Conservation (phyloP, 305 asterid species). For the Rubia tinctorum region DNA sequence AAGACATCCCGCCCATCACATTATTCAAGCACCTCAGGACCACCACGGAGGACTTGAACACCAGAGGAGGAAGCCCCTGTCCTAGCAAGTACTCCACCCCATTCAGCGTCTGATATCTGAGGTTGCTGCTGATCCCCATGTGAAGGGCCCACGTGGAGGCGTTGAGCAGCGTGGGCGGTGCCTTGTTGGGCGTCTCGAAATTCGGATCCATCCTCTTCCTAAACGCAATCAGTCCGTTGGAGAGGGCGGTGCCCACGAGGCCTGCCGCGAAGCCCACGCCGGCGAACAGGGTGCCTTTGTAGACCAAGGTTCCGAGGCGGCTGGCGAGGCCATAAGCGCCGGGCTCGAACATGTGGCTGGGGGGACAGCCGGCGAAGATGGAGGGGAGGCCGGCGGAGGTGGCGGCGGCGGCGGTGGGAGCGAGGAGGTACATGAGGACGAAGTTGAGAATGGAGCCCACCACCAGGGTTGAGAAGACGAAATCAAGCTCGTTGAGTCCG, state of each 20-base stretch:
- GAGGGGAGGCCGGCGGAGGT: slow-evolving; percentile 32
- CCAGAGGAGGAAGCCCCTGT: slow-evolving; percentile 31
- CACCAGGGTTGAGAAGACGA: slow-evolving; percentile 46
- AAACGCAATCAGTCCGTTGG: slow-evolving; percentile 37
- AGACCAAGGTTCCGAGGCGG: slow-evolving; percentile 42
- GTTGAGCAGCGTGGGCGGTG: slow-evolving; percentile 41
- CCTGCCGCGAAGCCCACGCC: slow-evolving; percentile 52
- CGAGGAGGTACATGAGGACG: slow-evolving; percentile 45
- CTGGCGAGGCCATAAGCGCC: slow-evolving; percentile 34
- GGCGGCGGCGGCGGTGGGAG: slow-evolving; percentile 35
- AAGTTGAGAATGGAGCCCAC: slow-evolving; percentile 47
- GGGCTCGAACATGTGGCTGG: slow-evolving; percentile 56
- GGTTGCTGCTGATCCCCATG: slow-evolving; percentile 49
- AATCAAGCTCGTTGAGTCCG: slow-evolving; percentile 46
- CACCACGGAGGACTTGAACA: slow-evolving; percentile 39
- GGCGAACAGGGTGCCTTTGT: slow-evolving; percentile 42
- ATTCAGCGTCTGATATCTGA: slow-evolving; percentile 46
- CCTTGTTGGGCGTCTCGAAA: slow-evolving; percentile 52
- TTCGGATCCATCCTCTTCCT: slow-evolving; percentile 51
- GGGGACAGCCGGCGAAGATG: slow-evolving; percentile 38
- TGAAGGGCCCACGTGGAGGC: slow-evolving; percentile 49
- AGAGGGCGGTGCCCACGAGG: slow-evolving; percentile 44
- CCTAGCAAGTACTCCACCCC: slow-evolving; percentile 44
- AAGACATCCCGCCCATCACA: slow-evolving; percentile 48
- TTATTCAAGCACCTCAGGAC: slow-evolving; percentile 43